These are phyloP conservation scores for Claviceps sorghi DNA, from an alignment of 2,329 filamentous ascomycete genomes.

Conservation along the genomic window DNA sequence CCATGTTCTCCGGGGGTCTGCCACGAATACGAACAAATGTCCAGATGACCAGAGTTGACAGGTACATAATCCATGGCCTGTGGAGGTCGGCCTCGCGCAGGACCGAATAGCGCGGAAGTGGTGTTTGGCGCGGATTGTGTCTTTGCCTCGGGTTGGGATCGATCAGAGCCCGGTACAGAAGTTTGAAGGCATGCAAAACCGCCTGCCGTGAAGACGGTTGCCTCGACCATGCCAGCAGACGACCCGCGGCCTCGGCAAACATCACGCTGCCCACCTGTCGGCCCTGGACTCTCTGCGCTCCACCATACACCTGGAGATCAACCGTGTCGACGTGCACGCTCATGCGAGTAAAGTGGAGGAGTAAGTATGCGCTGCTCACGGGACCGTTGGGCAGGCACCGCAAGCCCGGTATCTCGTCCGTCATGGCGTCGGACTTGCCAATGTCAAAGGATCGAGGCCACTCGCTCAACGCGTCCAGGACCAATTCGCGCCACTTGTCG, in stretches of 20 bases:
- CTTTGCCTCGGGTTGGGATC: conserved; percentile 25
- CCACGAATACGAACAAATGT: conserved; percentile 45
- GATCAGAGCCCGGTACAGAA: conserved; percentile 62
- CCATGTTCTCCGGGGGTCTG: background rate
- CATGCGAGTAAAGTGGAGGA: conserved; percentile 81
- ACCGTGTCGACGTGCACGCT: conserved; percentile 78
- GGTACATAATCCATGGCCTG: conserved; percentile 82
- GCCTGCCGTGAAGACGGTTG: conserved; percentile 64
- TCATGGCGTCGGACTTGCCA: conserved; percentile 34
- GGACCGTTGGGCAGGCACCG: conserved; percentile 39
- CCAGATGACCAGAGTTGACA: conserved; percentile 75
- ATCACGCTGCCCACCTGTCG: conserved; percentile 63
- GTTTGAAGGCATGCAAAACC: conserved; percentile 69
- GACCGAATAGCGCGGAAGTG: conserved; percentile 47
- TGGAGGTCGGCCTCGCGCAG: conserved; percentile 70
- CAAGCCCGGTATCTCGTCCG: conserved; percentile 22
- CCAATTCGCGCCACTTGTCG: conserved; percentile 63
- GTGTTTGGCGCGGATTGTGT: conserved; percentile 13
- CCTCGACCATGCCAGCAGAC: conserved; percentile 69
- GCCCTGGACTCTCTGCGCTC: conserved; percentile 61
- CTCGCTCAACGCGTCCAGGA: conserved; percentile 68
- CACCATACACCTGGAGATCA: conserved; percentile 79
- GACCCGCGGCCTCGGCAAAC: conserved; percentile 45
- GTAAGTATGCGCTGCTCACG: conserved; percentile 63
- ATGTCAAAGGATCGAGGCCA: conserved; percentile 79